Conservation (phyloP, 1,284 basidiomycete species). For the Irpex rosettiformis region DNA sequence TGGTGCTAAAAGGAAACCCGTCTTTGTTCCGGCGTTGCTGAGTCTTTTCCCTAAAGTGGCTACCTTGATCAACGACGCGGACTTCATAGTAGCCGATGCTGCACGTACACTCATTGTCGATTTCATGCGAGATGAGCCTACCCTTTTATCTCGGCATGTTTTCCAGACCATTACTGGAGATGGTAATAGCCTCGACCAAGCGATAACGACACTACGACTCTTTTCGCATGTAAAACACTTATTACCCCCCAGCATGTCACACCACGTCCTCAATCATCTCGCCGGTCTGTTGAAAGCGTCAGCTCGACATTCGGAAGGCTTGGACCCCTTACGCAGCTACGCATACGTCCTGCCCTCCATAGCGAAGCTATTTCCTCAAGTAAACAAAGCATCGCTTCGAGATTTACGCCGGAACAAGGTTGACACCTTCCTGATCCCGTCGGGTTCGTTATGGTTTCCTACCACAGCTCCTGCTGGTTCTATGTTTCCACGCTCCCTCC, state of each 20-base stretch:
- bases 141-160: conserved; percentile 58
- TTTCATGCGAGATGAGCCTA: conserved; percentile 73
- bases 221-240: conserved; percentile 51
- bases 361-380: conserved; percentile 55
- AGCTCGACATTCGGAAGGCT: conserved; percentile 42
- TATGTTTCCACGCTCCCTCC: conserved; percentile 54
- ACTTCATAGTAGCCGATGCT: conserved; percentile 51
- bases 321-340: conserved; percentile 48
- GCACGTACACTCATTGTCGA: conserved; percentile 61
- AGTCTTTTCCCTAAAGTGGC: conserved; percentile 51
- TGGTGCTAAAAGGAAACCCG: conserved; percentile 51
- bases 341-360: conserved; percentile 55
- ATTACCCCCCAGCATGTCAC: conserved; percentile 64
- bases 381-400: conserved; percentile 69
- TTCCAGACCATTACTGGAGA: conserved; percentile 58
- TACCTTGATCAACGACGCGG: conserved; percentile 47
- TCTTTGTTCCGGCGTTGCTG: conserved; percentile 62
- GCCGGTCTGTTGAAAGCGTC: conserved; percentile 65
- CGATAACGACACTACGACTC: conserved; percentile 47
- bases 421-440: conserved; percentile 68
- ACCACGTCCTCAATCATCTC: conserved; percentile 67
- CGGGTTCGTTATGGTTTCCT: conserved; percentile 65
- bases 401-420: conserved; percentile 75
- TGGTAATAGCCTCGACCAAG: conserved; percentile 40
- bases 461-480: conserved; percentile 45